These are phyloP conservation scores for Solanum tarijense DNA, from an alignment of 257 asterid genomes.

Conservation along the genomic window DNA sequence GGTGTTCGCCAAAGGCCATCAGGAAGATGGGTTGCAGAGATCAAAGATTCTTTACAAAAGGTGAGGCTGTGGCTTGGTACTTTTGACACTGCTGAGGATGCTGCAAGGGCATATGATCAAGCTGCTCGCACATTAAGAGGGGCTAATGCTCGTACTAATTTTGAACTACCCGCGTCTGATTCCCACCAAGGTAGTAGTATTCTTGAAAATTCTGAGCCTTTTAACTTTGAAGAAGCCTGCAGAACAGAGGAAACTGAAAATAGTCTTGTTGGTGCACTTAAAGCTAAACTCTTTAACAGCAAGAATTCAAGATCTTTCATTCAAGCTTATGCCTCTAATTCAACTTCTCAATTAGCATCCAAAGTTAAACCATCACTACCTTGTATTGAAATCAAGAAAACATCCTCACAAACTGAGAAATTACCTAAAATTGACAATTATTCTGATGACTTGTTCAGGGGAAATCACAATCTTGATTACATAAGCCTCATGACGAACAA, in stretches of 20 bases:
- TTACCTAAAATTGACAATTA: background rate
- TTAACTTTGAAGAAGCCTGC: conserved; percentile 67
- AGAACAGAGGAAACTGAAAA: conserved; percentile 44
- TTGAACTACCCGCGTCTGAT: conserved; percentile 33
- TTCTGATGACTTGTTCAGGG: background rate
- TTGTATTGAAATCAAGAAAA: background rate
- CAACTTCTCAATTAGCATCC: background rate
- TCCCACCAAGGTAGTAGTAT: background rate
- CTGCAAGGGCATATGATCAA: conserved; percentile 71
- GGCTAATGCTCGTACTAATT: conserved; percentile 58
- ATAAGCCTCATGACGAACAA: background rate
- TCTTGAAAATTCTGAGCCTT: conserved; percentile 31
- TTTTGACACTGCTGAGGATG: conserved; percentile 75
- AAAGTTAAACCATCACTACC: background rate
- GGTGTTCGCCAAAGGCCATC: conserved; percentile 82
- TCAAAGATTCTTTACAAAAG: conserved; percentile 68
- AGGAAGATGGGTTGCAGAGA: conserved; percentile 92
- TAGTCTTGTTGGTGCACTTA: conserved; percentile 58
- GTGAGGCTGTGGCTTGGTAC: conserved; percentile 83
- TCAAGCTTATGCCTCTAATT: conserved; percentile 4
- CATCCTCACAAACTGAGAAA: background rate
- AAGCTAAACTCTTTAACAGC: conserved; percentile 43
- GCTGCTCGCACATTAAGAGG: conserved; percentile 76
- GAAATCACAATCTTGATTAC: background rate
- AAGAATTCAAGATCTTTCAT: conserved; percentile 12